Percentiles rank a stretch among this genome's conserved stretches.
These are phyloP conservation scores for Yamadazyma songkhlaensis DNA, from an alignment of 1,139 yeast genomes.

Conservation along the genomic window DNA sequence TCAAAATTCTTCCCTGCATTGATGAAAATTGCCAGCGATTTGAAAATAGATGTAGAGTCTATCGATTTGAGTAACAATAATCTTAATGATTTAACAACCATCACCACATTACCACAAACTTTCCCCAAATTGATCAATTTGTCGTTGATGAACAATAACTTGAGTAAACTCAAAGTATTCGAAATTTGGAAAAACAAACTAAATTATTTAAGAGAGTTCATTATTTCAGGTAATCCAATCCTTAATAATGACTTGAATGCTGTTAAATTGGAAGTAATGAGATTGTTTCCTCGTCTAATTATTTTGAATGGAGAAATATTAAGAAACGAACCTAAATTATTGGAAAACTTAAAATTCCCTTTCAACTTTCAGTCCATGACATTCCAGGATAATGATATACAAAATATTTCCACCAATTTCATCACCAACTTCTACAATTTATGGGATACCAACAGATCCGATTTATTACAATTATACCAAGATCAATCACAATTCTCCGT, in stretches of 20 bases:
- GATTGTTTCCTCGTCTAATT: conserved; percentile 72
- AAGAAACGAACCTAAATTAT: conserved; percentile 66
- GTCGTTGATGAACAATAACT: conserved; percentile 73
- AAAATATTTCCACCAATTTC: conserved; percentile 69
- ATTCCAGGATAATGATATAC: conserved; percentile 77
- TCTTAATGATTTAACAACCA: conserved; percentile 56
- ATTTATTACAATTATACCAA: conserved; percentile 71
- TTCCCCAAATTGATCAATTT: conserved; percentile 77
- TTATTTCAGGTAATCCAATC: conserved; percentile 76
- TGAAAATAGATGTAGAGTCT: conserved; percentile 59
- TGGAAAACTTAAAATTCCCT: conserved; percentile 53
- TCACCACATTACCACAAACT: conserved; percentile 66
- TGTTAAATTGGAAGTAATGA: conserved; percentile 63
- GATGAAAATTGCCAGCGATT: conserved; percentile 72
- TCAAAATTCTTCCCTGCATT: conserved; percentile 90
- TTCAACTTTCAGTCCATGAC: conserved; percentile 53
- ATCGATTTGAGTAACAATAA: conserved; percentile 74
- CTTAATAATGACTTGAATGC: conserved; percentile 36
- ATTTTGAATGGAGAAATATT: conserved; percentile 76
- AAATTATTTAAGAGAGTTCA: conserved; percentile 67
- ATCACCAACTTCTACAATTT: conserved; percentile 68
- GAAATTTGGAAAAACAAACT: conserved; percentile 82
- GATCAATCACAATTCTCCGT: conserved; percentile 82
- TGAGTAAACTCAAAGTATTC: conserved; percentile 55
- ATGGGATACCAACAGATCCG: conserved; percentile 80